Percentiles rank a stretch among this genome's conserved stretches.
Evolutionary conservation across 169 alveolate species (phyloP).

Genomic region (Toxoplasma gondii): DNA sequence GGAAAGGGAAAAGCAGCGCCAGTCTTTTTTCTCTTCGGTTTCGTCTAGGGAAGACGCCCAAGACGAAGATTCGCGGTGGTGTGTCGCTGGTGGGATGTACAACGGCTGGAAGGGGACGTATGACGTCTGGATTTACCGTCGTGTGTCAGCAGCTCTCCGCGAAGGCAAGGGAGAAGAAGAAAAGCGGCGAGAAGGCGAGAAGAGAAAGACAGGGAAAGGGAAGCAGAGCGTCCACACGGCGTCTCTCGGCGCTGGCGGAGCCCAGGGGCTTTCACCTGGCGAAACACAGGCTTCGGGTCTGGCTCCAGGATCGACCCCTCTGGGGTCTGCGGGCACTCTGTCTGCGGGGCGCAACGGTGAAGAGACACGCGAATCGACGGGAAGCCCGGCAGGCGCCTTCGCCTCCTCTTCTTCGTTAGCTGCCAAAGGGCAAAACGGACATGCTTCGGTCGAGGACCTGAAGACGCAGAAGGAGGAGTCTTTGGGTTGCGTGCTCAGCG

Average conservation of each 20-base stretch:
- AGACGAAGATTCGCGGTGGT: neutral
- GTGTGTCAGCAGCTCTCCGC: neutral
- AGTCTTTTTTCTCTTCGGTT: neutral
- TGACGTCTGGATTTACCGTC: neutral
- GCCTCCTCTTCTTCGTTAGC: neutral
- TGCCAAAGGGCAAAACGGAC: neutral
- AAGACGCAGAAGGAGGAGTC: neutral
- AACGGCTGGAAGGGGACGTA: slow-evolving; percentile 14
- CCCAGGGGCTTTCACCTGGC: neutral
- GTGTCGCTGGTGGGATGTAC: slow-evolving; percentile 12
- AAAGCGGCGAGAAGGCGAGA: neutral
- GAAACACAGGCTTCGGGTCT: too few relatives aligned
- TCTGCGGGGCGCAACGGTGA: too few relatives aligned
- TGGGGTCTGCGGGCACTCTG: too few relatives aligned
- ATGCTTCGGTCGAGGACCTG: neutral
- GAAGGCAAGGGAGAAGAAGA: neutral
- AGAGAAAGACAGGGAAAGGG: neutral
- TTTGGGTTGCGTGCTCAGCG: neutral
- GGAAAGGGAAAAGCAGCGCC: neutral
- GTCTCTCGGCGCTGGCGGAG: neutral
- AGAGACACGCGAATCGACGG: neutral
- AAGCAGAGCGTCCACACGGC: neutral
- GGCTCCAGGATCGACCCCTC: too few relatives aligned
- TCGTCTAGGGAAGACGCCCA: neutral
- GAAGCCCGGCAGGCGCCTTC: neutral